Evolutionary conservation across 2,329 filamentous ascomycete genomes (phyloP), one percentile per base, ranked within the genome.

Genomic region (Grosmannia huntii): DNA sequence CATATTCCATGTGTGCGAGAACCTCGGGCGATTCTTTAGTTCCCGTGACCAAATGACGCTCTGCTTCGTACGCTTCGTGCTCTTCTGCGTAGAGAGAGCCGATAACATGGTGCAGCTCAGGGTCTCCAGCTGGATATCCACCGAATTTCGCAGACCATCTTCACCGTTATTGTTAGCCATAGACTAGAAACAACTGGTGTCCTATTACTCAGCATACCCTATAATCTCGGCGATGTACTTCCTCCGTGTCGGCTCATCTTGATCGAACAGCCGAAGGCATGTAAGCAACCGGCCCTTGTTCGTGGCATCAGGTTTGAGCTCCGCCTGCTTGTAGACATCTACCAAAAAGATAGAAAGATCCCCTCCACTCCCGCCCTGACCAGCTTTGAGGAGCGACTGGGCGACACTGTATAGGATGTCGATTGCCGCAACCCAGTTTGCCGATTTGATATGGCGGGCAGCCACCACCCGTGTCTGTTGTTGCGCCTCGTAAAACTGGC

Each of bases 391-490:
- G 11, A 99, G 81, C 31, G 91, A 85, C 65, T 88, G 85, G 1
- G 92, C 87, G 62, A 96, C 94, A 63, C 82, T 86, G 71, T 82
- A 86, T 63, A 99, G 81, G 63, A 97, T 87, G 65, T 96, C 89
- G 69, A 90, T 86, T 53, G 95, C 94, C 14, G 90, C 86, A 64
- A 79, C 71, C 81, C 88, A 96, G 79, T 92, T 92, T 61, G 82
- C 76, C 50, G 86, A 80, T 76, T 97, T 97, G 71, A 92, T 84
- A 75, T 99, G 95, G 59, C 95, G 90, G 46, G 90, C 87, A 61
- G 91, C 91, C 65, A 96, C 92, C 57, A 96, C 91, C 62, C 94
- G 90, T 64, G 96, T 89, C 76, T 99, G 94, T 73, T 99, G 94
- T 75, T 97, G 92, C 60, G 94, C 94, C 80, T 99, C 94, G 76